A percentile compares a stretch with the other conserved stretches of the same genome.
These are phyloP conservation scores for Fraxinus nigra DNA, from an alignment of 305 asterid genomes.

Conservation along the genomic window DNA sequence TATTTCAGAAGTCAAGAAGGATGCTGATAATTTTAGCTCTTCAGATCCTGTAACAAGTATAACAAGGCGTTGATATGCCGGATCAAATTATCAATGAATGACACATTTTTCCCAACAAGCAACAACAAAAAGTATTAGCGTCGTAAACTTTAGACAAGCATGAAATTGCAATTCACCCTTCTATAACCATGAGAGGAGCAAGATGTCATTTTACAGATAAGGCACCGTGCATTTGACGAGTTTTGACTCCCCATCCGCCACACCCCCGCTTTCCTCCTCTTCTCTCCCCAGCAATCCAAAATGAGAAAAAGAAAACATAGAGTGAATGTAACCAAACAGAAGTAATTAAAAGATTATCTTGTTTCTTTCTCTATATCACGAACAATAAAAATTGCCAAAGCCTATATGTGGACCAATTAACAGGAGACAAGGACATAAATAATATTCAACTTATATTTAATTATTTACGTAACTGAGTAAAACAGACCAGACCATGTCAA, in stretches of 20 bases:
- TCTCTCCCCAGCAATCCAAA: background rate
- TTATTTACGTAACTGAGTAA: slow-evolving; percentile 14
- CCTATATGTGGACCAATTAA: background rate
- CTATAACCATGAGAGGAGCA: background rate
- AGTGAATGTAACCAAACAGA: background rate
- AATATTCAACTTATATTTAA: slow-evolving; percentile 23
- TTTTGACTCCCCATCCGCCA: background rate
- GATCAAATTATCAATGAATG: background rate
- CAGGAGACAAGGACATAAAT: slow-evolving; percentile 15
- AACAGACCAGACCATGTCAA: slow-evolving; percentile 35
- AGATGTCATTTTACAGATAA: background rate
- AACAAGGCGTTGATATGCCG: background rate
- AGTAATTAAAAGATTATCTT: background rate
- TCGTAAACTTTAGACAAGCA: background rate
- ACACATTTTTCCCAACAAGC: background rate
- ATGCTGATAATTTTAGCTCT: background rate
- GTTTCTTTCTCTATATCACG: background rate
- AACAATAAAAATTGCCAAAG: background rate
- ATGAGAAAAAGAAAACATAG: background rate
- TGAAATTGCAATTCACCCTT: background rate
- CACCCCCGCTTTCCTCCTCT: background rate
- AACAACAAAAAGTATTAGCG: background rate
- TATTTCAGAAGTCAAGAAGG: background rate
- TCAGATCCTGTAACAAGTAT: background rate
- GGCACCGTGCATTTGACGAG: background rate